These are phyloP conservation scores for Yarrowia yakushimensis DNA, from an alignment of 805 yeast species.

Conservation along the genomic window DNA sequence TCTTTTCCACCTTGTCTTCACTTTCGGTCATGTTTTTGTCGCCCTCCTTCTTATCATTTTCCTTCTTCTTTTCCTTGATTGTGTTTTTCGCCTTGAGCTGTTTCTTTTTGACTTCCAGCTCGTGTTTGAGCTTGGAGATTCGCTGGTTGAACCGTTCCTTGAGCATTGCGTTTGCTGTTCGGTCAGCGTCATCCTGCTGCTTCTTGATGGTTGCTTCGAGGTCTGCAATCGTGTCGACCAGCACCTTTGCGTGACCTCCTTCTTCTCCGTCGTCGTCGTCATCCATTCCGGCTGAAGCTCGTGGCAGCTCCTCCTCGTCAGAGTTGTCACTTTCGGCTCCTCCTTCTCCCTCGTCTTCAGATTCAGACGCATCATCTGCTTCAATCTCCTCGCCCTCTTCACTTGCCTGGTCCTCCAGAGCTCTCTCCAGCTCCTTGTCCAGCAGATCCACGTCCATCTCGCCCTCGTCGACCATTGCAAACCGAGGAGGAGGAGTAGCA, in stretches of 20 bases:
- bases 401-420: constrained; percentile 42
- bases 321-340: constrained; percentile 52
- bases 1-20: constrained; percentile 40
- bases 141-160: constrained; percentile 81
- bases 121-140: constrained; percentile 71
- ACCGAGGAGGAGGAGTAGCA: constrained; percentile 33
- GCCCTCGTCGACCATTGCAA: constrained; percentile 37
- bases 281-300: constrained; percentile 31
- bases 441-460: constrained; percentile 33
- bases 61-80: constrained; percentile 36
- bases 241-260: constrained; percentile 62
- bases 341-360: constrained; percentile 54
- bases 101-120: constrained; percentile 73
- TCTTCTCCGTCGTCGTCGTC: constrained; percentile 53
- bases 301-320: constrained; percentile 47
- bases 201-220: constrained; percentile 71
- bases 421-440: constrained; percentile 39
- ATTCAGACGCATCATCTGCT: constrained; percentile 51
- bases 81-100: constrained; percentile 46
- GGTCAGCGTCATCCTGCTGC: constrained; percentile 66
- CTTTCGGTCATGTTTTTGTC: constrained; percentile 37
- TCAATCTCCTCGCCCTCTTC: constrained; percentile 48
- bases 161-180: constrained; percentile 79
- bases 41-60: constrained; percentile 36
- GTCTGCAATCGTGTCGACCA: constrained; percentile 82